A percentile compares a stretch with the other conserved stretches of the same genome.
Evolutionary conservation across 2,329 filamentous ascomycete species (phyloP).

Genomic region (Alternaria ethzedia): DNA sequence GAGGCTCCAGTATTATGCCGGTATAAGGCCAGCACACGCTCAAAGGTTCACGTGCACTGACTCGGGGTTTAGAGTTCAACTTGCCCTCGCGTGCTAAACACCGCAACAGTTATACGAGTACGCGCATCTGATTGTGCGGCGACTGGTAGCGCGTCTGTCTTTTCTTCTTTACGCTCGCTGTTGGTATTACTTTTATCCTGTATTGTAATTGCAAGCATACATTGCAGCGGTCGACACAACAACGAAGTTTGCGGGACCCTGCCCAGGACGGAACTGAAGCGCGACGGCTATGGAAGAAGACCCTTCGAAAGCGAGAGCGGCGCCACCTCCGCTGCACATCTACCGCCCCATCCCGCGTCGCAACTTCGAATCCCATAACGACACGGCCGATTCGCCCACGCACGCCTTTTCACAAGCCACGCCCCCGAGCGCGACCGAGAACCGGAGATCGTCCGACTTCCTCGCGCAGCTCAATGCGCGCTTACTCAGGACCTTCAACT

Average conservation of each 20-base stretch:
- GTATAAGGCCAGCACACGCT: conserved; percentile 22
- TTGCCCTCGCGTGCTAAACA: conserved; percentile 28
- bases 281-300: conserved; percentile 36
- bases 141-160: conserved; percentile 8
- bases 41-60: conserved; percentile 33
- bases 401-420: conserved; percentile 29
- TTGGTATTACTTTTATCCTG: conserved; percentile 1
- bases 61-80: conserved; percentile 21
- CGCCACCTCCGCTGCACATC: conserved; percentile 39
- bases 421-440: conserved; percentile 28
- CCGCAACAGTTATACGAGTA: conserved; percentile 25
- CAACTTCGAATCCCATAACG: conserved; percentile 34
- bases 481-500: conserved; percentile 39
- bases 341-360: conserved; percentile 49
- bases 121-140: conserved; percentile 12
- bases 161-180: conserved; percentile 16
- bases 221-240: not conserved
- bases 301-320: conserved; percentile 29
- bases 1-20: conserved; percentile 15
- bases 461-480: conserved; percentile 47
- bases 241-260: conserved; percentile 11
- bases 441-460: conserved; percentile 39
- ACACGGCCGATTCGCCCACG: conserved; percentile 35
- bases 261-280: conserved; percentile 12
- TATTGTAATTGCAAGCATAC: conserved; percentile 10